These are phyloP conservation scores for Monilinia polystroma DNA, from an alignment of 2,329 filamentous ascomycete species.

Conservation along the genomic window DNA sequence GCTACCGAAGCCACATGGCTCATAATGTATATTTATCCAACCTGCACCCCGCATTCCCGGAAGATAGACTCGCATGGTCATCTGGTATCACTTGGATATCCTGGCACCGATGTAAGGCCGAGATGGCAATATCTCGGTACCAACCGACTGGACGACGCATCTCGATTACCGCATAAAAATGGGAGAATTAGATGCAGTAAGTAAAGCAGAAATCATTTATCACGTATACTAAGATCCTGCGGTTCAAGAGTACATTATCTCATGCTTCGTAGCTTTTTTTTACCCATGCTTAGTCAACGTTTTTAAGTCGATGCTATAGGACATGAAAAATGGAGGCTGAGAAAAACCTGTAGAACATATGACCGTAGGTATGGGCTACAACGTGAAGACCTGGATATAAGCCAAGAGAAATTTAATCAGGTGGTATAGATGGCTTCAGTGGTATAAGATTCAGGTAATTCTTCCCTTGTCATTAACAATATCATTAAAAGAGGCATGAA, in stretches of 20 bases:
- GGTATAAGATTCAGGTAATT: not conserved
- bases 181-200: not conserved
- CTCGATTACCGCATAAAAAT: slow-evolving; percentile 1
- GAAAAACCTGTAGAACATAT: slow-evolving; percentile 4
- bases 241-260: not conserved
- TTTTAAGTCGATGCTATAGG: not conserved
- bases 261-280: not conserved
- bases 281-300: not conserved
- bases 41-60: slow-evolving; percentile 22
- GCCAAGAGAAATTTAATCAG: not conserved
- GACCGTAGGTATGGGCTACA: not conserved
- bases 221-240: not conserved
- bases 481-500: not conserved
- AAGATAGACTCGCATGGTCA: slow-evolving; percentile 17
- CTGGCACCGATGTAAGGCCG: slow-evolving; percentile 21
- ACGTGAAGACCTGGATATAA: not conserved
- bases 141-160: slow-evolving; percentile 6
- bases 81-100: slow-evolving; percentile 19
- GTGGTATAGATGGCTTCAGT: not conserved
- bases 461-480: not conserved
- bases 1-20: slow-evolving; percentile 17
- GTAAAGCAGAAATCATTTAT: no score
- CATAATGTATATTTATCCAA: slow-evolving; percentile 15
- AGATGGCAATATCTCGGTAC: slow-evolving; percentile 18
- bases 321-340: not conserved